A percentile compares a stretch with the other conserved stretches of the same genome.
phyloP scores from a whole-genome alignment of 2,329 filamentous ascomycete genomes.

The Talaromyces sp. region DNA sequence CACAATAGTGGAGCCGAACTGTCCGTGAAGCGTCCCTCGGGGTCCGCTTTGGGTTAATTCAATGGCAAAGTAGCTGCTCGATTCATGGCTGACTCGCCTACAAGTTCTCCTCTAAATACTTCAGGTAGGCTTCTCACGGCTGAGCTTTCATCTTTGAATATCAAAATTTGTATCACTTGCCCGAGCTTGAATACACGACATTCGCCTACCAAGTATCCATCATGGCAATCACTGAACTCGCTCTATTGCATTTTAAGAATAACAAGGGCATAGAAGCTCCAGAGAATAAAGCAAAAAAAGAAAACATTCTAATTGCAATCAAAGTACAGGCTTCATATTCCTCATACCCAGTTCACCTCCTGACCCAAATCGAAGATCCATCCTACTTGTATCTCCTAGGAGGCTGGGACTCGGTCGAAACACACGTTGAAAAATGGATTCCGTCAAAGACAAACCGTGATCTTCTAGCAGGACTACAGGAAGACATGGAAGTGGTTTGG shows the following conservation, averaged over 20 bases:
- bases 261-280: conserved; percentile 22
- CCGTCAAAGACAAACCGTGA: conserved; percentile 42
- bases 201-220: background rate
- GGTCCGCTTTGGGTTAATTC: background rate
- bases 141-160: background rate
- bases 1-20: background rate
- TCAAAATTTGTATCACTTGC: background rate
- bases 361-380: conserved; percentile 46
- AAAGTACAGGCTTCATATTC: conserved; percentile 38
- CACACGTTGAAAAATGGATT: conserved; percentile 45
- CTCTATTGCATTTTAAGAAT: conserved; percentile 38
- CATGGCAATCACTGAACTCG: conserved; percentile 43
- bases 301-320: conserved; percentile 37
- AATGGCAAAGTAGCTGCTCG: background rate
- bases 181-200: background rate
- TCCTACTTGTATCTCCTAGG: conserved; percentile 45
- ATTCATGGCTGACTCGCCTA: background rate
- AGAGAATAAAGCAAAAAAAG: conserved; percentile 23
- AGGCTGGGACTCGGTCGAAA: conserved; percentile 43
- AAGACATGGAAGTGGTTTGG: conserved; percentile 41
- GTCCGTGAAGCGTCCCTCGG: background rate
- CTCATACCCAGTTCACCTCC: conserved; percentile 35
- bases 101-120: background rate
- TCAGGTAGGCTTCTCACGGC: background rate
- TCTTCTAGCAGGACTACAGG: conserved; percentile 35